These are phyloP conservation scores for Aspergillus leporis DNA, from an alignment of 495 filamentous ascomycete species.

Conservation along the genomic window DNA sequence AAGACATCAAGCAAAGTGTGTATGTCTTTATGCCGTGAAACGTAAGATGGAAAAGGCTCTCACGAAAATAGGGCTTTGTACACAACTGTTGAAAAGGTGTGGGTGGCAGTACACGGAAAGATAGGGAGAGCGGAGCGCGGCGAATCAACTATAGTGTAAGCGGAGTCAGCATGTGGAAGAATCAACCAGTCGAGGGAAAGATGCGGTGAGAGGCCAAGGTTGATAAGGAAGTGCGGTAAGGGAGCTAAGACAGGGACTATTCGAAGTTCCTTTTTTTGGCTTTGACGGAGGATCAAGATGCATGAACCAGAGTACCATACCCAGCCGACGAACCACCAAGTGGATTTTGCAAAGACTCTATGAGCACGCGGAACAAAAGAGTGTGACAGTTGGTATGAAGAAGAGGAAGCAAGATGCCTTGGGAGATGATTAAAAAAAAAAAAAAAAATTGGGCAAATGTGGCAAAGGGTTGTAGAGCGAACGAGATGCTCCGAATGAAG, in stretches of 20 bases:
- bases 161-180: conserved; percentile 6
- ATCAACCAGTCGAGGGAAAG: neutral
- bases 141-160: neutral
- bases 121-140: neutral
- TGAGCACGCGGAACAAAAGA: too few relatives aligned
- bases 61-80: neutral
- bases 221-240: neutral
- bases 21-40: neutral
- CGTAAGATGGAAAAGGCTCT: conserved; percentile 7
- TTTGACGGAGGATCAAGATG: neutral
- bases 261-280: neutral
- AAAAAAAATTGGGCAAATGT: neutral
- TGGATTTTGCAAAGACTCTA: neutral
- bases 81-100: neutral
- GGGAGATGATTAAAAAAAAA: neutral
- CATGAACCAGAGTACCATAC: too few relatives aligned
- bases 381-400: neutral
- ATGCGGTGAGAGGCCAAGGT: conserved; percentile 4
- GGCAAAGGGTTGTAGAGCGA: neutral
- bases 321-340: neutral
- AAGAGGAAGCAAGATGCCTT: neutral
- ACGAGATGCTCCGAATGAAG: neutral
- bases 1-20: conserved; percentile 7
- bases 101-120: conserved; percentile 1
- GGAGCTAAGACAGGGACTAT: neutral